These are phyloP conservation scores for Sporothrix humicola DNA, from an alignment of 2,329 filamentous ascomycete species.

Conservation along the genomic window DNA sequence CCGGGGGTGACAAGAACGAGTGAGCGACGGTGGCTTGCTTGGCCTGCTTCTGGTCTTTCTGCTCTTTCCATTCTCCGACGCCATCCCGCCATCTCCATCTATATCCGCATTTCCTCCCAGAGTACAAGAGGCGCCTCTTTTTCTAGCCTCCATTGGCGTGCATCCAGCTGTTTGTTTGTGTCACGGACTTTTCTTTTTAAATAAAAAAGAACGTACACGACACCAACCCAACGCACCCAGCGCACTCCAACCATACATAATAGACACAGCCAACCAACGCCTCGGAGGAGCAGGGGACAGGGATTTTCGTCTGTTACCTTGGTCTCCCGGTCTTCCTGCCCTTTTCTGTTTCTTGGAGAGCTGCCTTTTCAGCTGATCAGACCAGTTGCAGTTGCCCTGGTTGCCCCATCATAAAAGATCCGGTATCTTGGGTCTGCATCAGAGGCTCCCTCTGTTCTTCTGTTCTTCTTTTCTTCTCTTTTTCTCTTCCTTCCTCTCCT, in stretches of 20 bases:
- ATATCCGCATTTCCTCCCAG: not conserved
- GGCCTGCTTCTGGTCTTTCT: not conserved
- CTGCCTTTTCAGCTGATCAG: not conserved
- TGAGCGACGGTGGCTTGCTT: not conserved
- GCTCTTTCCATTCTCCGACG: slow-evolving; percentile 9
- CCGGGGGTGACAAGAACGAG: slow-evolving; percentile 3
- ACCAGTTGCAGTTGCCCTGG: not conserved
- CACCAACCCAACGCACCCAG: not conserved
- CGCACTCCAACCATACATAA: not conserved
- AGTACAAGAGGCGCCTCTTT: not conserved
- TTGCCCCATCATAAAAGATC: slow-evolving; percentile 23
- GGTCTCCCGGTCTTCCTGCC: not conserved
- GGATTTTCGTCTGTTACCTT: not conserved
- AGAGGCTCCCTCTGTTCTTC: slow-evolving; percentile 9
- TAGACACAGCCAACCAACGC: slow-evolving; percentile 11
- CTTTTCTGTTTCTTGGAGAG: not conserved
- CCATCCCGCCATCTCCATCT: not conserved
- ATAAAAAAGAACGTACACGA: too few species aligned
- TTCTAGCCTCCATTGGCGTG: too few species aligned
- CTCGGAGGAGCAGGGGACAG: not conserved
- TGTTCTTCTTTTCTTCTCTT: slow-evolving; percentile 29
- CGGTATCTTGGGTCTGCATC: not conserved
- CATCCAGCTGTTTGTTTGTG: slow-evolving; percentile 15
- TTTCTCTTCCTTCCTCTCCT: not conserved
- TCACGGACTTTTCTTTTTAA: not conserved